These are phyloP conservation scores for Areca catechu DNA, from an alignment of 176 grass and related monocot genomes.

Conservation along the genomic window DNA sequence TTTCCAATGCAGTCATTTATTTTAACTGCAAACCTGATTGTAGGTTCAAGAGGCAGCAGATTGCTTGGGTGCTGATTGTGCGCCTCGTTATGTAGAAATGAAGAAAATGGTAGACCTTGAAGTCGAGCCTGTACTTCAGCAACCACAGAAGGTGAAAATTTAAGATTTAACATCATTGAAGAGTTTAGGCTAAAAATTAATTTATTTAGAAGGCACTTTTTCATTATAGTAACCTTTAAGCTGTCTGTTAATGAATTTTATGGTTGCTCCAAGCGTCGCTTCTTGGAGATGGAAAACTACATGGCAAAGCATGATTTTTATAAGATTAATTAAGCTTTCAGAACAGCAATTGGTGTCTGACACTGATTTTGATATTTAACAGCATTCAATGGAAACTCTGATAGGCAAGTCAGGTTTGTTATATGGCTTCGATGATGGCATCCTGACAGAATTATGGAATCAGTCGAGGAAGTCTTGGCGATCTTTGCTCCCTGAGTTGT, in stretches of 20 bases:
- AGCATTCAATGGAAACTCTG: not conserved
- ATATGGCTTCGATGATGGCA: constrained; percentile 35
- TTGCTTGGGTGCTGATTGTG: constrained; percentile 74
- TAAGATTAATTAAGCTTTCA: too few relatives aligned
- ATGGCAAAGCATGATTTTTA: too few relatives aligned
- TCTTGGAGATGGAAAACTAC: too few relatives aligned
- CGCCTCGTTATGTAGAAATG: constrained; percentile 69
- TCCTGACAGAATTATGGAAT: constrained; percentile 43
- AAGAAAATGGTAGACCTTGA: constrained; percentile 70
- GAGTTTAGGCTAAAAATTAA: too few relatives aligned
- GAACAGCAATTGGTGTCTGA: not conserved
- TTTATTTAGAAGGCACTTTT: too few relatives aligned
- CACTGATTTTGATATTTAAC: not conserved
- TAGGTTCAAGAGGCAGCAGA: constrained; percentile 94
- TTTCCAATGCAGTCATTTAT: too few relatives aligned
- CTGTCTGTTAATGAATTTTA: too few relatives aligned
- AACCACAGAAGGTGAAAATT: constrained; percentile 47
- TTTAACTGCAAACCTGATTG: constrained; percentile 5
- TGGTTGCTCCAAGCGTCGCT: too few relatives aligned
- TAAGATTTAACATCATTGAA: not conserved
- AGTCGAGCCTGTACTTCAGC: constrained; percentile 52
- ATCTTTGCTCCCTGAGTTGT: constrained; percentile 51
- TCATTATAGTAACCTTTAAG: too few relatives aligned
- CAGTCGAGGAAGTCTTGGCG: constrained; percentile 50
- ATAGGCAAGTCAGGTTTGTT: constrained; percentile 1